These are phyloP conservation scores for Porcisia deanei DNA, from an alignment of 208 protist genomes.

Conservation along the genomic window DNA sequence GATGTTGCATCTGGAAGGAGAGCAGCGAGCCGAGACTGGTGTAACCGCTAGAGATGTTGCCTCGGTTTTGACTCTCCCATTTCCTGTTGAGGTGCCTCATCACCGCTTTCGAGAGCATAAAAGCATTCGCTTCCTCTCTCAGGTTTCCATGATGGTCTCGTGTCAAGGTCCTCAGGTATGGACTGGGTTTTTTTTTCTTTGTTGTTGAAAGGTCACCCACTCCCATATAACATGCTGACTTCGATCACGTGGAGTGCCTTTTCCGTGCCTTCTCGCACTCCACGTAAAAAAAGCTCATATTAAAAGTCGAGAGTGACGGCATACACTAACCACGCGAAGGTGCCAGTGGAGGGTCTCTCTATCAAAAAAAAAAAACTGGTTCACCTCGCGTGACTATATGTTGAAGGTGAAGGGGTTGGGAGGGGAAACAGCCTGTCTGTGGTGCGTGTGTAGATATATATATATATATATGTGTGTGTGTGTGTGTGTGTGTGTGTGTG, in stretches of 20 bases:
- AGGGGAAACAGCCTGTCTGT: slow-evolving; percentile 86
- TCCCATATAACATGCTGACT: not conserved
- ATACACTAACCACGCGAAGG: slow-evolving; percentile 11
- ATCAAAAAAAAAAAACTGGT: slow-evolving; percentile 68
- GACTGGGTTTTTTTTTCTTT: not conserved
- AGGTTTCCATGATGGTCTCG: not conserved
- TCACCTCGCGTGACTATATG: slow-evolving; percentile 39
- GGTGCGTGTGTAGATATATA: slow-evolving; percentile 70
- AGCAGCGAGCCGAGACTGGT: too few relatives aligned
- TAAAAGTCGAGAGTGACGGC: slow-evolving; percentile 31
- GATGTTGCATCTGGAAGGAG: not conserved
- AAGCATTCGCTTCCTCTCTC: not conserved
- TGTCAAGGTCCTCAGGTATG: not conserved
- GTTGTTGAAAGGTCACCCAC: not conserved
- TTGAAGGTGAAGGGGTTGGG: slow-evolving; percentile 74
- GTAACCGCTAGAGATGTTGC: not conserved
- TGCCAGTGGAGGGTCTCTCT: slow-evolving; percentile 50
- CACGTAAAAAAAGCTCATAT: slow-evolving; percentile 51
- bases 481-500: too few relatives aligned
- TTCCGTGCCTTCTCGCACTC: slow-evolving; percentile 8
- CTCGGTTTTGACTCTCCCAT: not conserved
- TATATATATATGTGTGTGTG: too few relatives aligned
- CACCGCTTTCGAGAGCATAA: not conserved
- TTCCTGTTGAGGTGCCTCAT: not conserved
- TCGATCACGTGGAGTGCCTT: not conserved